Percentiles rank a stretch among this genome's conserved stretches.
These are phyloP conservation scores for Jamesozyma hellenica DNA, from an alignment of 805 yeast genomes.

Conservation along the genomic window DNA sequence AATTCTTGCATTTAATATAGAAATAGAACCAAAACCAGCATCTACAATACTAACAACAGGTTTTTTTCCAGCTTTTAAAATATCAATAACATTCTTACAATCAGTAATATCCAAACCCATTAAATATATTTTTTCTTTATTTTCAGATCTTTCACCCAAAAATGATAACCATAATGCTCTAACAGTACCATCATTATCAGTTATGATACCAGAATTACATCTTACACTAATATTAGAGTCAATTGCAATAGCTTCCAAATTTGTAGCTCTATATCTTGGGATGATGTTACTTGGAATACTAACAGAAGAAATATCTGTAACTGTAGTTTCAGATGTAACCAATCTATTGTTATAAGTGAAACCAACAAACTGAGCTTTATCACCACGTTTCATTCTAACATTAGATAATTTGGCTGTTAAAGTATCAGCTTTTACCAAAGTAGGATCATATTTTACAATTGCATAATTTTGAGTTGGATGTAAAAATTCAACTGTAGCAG, in stretches of 20 bases:
- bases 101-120: slow-evolving; percentile 74
- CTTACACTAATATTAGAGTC: slow-evolving; percentile 65
- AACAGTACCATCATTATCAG: slow-evolving; percentile 67
- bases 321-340: slow-evolving; percentile 63
- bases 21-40: slow-evolving; percentile 61
- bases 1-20: slow-evolving; percentile 66
- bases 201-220: slow-evolving; percentile 70
- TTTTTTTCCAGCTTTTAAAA: slow-evolving; percentile 37
- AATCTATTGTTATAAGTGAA: slow-evolving; percentile 60
- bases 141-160: slow-evolving; percentile 61
- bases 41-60: slow-evolving; percentile 65
- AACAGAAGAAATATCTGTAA: slow-evolving; percentile 66
- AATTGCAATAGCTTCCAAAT: slow-evolving; percentile 64
- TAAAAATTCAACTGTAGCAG: slow-evolving; percentile 69
- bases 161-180: slow-evolving; percentile 81
- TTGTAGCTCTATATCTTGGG: slow-evolving; percentile 81
- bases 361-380: slow-evolving; percentile 69
- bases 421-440: slow-evolving; percentile 59
- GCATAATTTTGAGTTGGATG: slow-evolving; percentile 87
- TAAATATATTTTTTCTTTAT: slow-evolving; percentile 52
- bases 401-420: slow-evolving; percentile 53
- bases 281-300: slow-evolving; percentile 59
- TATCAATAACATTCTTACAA: slow-evolving; percentile 45
- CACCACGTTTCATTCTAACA: slow-evolving; percentile 59
- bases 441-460: slow-evolving; percentile 71